phyloP scores from a whole-genome alignment of 345 rosid genomes.

The Geranium rotundifolium region DNA sequence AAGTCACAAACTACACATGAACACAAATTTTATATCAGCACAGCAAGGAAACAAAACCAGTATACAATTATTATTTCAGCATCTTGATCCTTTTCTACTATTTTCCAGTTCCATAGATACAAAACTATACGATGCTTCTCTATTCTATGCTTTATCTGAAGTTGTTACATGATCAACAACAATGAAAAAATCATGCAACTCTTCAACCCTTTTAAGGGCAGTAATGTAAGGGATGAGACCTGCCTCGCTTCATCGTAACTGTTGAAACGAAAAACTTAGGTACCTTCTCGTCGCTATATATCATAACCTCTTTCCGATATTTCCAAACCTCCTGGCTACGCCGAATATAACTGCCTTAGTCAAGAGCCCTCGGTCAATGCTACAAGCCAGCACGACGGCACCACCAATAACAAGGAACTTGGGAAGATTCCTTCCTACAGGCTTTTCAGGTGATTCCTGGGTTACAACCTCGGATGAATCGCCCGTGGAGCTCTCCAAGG shows the following conservation, averaged over 20 bases:
- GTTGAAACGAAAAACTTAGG: background rate
- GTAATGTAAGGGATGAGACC: no score
- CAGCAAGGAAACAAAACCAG: background rate
- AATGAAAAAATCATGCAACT: no score
- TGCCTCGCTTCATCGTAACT: no score
- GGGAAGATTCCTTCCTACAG: conserved; percentile 39
- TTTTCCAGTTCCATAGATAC: no score
- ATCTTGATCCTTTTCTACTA: no score
- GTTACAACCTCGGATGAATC: conserved; percentile 20
- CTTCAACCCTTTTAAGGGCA: no score
- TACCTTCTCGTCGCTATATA: no score
- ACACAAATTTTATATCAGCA: background rate
- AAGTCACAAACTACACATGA: background rate
- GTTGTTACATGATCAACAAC: no score
- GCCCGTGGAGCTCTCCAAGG: conserved; percentile 34
- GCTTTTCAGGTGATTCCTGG: conserved; percentile 33
- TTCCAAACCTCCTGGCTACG: conserved; percentile 76
- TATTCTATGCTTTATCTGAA: no score
- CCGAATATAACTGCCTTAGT: conserved; percentile 88
- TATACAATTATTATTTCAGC: no score
- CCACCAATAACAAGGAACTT: conserved; percentile 69
- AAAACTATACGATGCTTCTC: no score
- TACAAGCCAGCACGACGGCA: conserved; percentile 72
- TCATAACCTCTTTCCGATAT: conserved; percentile 60
- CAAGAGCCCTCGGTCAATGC: conserved; percentile 72